phyloP scores from a whole-genome alignment of 2,329 filamentous ascomycete genomes.

The Elsinoe fawcettii region DNA sequence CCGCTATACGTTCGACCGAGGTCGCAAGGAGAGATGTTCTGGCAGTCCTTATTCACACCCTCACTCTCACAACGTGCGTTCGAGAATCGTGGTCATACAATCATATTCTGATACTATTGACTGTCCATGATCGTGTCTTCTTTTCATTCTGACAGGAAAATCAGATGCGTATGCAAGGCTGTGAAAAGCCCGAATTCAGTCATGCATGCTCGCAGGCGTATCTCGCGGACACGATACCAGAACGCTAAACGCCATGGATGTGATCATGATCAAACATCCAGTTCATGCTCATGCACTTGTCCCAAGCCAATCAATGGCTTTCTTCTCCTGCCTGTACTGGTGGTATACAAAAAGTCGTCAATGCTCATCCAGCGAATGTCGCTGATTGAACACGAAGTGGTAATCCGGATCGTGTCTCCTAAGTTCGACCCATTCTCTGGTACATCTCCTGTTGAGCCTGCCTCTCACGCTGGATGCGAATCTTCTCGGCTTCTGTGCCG shows the following conservation, averaged over 20 bases:
- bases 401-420: background rate
- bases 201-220: background rate
- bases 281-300: constrained; percentile 1
- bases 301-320: background rate
- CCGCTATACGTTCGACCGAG: background rate
- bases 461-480: constrained; percentile 18
- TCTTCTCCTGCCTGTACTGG: background rate
- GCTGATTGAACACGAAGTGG: background rate
- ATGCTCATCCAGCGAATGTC: background rate
- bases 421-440: constrained; percentile 1
- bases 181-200: background rate
- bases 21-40: too few relatives aligned
- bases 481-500: constrained; percentile 39
- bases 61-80: background rate
- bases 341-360: constrained; percentile 1
- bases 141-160: background rate
- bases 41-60: too few relatives aligned
- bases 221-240: background rate
- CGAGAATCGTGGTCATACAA: background rate
- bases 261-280: background rate
- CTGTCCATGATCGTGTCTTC: background rate
- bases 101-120: constrained; percentile 1
- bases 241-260: constrained; percentile 1
- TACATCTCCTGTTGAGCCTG: constrained; percentile 13
- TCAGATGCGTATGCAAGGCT: background rate